Evolutionary conservation across 495 filamentous ascomycete species (phyloP).

Genomic region (Aspergillus haitiensis): DNA sequence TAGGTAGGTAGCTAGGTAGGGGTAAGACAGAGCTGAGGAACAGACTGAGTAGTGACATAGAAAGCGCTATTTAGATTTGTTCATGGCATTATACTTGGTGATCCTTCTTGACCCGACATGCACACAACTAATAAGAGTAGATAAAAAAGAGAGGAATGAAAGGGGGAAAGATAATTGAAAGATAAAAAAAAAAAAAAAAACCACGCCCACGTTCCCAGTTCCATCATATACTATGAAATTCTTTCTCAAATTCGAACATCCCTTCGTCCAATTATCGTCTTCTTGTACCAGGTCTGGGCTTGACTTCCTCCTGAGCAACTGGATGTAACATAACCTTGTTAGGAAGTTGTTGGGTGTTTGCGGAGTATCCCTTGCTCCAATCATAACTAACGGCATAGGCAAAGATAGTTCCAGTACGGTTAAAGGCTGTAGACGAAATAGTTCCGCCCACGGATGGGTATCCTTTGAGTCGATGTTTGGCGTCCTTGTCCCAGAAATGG

Average conservation of each 20-base stretch:
- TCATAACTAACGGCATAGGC: constrained; percentile 93
- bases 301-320: constrained; percentile 74
- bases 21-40: background rate
- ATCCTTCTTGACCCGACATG: no score
- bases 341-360: constrained; percentile 64
- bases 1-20: no score
- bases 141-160: no score
- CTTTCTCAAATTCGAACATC: background rate
- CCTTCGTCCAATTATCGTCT: constrained; percentile 57
- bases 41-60: background rate
- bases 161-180: background rate
- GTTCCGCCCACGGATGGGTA: constrained; percentile 82
- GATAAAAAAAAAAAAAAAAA: background rate
- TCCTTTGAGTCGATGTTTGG: constrained; percentile 81
- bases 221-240: background rate
- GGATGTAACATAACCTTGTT: constrained; percentile 89
- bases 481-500: constrained; percentile 88
- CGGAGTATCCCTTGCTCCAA: constrained; percentile 86
- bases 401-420: constrained; percentile 73
- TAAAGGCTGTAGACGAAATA: constrained; percentile 78
- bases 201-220: background rate
- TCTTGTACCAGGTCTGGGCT: constrained; percentile 69
- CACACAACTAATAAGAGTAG: no score
- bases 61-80: background rate
- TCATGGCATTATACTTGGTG: background rate